Conservation (phyloP, 2,329 filamentous ascomycete species). For the Colletotrichum sp. region DNA sequence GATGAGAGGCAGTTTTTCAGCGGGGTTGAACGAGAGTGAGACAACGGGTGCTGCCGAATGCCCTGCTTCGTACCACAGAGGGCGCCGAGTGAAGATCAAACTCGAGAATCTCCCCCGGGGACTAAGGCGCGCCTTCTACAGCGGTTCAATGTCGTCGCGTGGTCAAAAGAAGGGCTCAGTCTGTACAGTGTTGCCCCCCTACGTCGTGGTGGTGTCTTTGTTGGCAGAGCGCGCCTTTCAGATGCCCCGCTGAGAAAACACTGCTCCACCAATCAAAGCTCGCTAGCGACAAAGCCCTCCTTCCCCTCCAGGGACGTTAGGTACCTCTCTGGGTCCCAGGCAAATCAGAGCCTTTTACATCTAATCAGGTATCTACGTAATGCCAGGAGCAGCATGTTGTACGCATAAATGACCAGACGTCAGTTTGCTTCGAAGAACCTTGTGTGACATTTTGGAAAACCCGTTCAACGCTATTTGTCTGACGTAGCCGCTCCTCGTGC, state of each 20-base stretch:
- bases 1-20: slow-evolving; percentile 5
- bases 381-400: neutral
- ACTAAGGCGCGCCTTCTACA: neutral
- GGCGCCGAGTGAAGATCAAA: neutral
- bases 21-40: slow-evolving; percentile 1
- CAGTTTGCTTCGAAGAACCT: neutral
- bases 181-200: neutral
- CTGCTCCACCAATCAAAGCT: neutral
- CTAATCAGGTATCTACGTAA: slow-evolving; percentile 5
- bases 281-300: neutral
- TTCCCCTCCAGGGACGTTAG: neutral
- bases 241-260: neutral
- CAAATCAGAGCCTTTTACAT: neutral
- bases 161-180: slow-evolving; percentile 1
- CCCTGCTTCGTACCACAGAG: neutral
- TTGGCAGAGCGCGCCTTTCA: neutral
- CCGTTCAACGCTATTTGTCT: neutral
- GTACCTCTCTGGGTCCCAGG: neutral
- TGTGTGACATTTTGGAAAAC: neutral
- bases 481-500: neutral
- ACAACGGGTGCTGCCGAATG: neutral
- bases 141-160: neutral
- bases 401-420: neutral
- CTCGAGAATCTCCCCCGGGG: neutral
- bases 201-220: neutral